Evolutionary conservation across 2,329 filamentous ascomycete genomes (phyloP), one percentile per base, ranked within the genome.

Genomic region (Xylariaceae sp.): DNA sequence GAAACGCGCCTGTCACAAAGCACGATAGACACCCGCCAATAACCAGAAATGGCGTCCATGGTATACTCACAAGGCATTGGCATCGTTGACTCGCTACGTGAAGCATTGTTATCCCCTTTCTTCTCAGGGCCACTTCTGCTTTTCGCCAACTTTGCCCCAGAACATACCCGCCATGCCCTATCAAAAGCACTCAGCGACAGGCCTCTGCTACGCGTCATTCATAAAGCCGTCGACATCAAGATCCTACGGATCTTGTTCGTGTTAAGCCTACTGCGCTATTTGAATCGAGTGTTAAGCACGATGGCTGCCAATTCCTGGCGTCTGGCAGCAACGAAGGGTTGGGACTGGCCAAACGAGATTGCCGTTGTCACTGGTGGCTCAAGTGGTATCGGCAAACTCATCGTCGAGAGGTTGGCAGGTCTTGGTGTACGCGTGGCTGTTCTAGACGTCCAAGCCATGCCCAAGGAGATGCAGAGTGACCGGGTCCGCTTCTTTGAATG

Each of bases 301-400:
- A 18, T 45, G 15, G 54, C 52, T 11, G 17, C 49, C 35, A 56
- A 55, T 35, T 51, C 52, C 2, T 56, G 54, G 54, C 54, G 45
- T 14, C 15, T 48, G 27, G 48, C 42, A 14, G 42, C 47, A n/a
- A 45, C 44, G 39, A 50, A 50, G 12, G 54, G 52, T 27, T 56
- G 54, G 54, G 49, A 56, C n/a, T 56, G 54, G 54, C 49, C 52
- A 1, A 54, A 54, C 12, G 54, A 56, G 18, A 49, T 55, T 32
- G 54, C 54, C 0, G 54, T 56, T 12, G 47, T 56, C 35, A 56
- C 54, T 1, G 54, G 54, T 11, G 54, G 54, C 12, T 52, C 54
- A 11, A 54, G 54, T 14, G 54, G 54, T 17, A 55, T 56, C 27
- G 54, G 54, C 39, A 54, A 51, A 44, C 30, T 42, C 1, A 9